phyloP scores from a whole-genome alignment of 352 stramenopile genomes.

The Halophytophthora polymorphica region DNA sequence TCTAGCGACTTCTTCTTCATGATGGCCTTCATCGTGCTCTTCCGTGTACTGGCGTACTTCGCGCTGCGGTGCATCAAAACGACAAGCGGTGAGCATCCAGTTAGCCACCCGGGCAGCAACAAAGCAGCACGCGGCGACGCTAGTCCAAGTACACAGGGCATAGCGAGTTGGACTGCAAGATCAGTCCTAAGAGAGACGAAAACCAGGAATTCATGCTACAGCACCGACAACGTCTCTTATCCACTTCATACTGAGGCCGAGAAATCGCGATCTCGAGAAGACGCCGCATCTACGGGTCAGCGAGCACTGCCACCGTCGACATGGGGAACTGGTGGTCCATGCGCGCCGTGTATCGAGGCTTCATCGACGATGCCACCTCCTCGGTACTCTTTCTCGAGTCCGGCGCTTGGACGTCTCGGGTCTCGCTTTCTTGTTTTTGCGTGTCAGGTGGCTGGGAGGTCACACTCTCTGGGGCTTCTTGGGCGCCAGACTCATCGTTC shows the following conservation, averaged over 20 bases:
- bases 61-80: conserved; percentile 41
- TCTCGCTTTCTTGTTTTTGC: no score
- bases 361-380: conserved; percentile 5
- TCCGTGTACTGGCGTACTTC: conserved; percentile 36
- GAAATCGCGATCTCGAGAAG: conserved; percentile 1
- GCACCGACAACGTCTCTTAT: conserved; percentile 1
- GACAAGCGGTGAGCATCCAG: conserved; percentile 25
- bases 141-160: conserved; percentile 11
- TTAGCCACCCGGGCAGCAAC: background rate
- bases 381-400: background rate
- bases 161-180: no score
- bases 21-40: conserved; percentile 34
- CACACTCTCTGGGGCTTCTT: no score
- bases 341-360: conserved; percentile 47
- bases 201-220: background rate
- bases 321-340: conserved; percentile 74
- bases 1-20: conserved; percentile 33
- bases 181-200: no score
- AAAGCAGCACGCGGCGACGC: conserved; percentile 30
- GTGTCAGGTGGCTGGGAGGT: no score
- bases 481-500: no score
- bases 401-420: no score
- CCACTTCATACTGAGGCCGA: conserved; percentile 9
- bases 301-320: conserved; percentile 67
- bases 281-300: conserved; percentile 27